phyloP scores from a whole-genome alignment of 352 stramenopile species.

The Detonula confervacea region DNA sequence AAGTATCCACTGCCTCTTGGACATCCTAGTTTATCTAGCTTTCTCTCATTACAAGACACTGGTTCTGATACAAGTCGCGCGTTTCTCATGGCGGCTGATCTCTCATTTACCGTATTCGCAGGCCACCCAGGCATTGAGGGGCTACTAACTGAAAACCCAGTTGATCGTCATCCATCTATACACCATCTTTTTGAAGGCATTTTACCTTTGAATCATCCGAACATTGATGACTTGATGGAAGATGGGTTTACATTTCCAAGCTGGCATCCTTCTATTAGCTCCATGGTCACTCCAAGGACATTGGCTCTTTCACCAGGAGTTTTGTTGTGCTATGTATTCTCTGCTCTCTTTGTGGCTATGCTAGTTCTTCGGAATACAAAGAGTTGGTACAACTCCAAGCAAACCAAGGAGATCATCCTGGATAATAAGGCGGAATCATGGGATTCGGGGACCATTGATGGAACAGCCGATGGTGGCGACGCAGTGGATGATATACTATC shows the following conservation, averaged over 20 bases:
- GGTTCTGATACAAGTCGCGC: neutral
- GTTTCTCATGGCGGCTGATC: neutral
- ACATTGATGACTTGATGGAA: constrained; percentile 40
- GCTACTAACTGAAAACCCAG: constrained; percentile 21
- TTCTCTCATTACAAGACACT: neutral
- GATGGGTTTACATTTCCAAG: constrained; percentile 34
- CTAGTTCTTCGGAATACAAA: constrained; percentile 15
- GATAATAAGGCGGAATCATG: no score
- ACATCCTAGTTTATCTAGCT: constrained; percentile 1
- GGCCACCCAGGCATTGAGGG: constrained; percentile 21
- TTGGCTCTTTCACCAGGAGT: constrained; percentile 21
- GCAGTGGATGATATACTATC: neutral
- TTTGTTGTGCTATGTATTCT: constrained; percentile 23
- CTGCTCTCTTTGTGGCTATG: constrained; percentile 7
- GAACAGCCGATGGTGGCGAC: no score
- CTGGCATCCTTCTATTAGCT: constrained; percentile 31
- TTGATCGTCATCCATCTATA: constrained; percentile 40
- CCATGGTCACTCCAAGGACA: constrained; percentile 8
- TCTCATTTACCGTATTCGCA: constrained; percentile 28
- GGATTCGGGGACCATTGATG: no score
- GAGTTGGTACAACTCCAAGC: constrained; percentile 24
- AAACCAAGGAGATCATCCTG: constrained; percentile 2
- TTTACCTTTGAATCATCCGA: constrained; percentile 30
- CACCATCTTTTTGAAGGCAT: constrained; percentile 27
- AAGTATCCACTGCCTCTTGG: constrained; percentile 8